A percentile compares a stretch with the other conserved stretches of the same genome.
These are phyloP conservation scores for Mycena alexandri DNA, from an alignment of 768 basidiomycete species.

Conservation along the genomic window DNA sequence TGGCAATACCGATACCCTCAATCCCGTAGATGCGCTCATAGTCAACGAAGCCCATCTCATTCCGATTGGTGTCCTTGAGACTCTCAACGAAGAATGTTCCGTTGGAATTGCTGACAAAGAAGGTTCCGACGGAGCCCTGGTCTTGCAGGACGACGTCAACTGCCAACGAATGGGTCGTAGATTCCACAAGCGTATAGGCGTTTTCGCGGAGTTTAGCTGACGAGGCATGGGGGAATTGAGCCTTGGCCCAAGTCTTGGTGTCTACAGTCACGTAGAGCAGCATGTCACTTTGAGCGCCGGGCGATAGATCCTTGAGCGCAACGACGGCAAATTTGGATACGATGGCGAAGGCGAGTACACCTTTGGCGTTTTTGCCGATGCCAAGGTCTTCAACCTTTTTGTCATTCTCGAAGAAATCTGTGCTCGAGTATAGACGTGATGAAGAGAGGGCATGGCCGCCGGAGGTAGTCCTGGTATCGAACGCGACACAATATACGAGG, in stretches of 20 bases:
- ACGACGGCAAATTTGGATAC: slow-evolving; percentile 94
- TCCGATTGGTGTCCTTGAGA: slow-evolving; percentile 93
- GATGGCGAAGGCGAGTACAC: slow-evolving; percentile 93
- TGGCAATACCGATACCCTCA: slow-evolving; percentile 93
- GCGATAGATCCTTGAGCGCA: slow-evolving; percentile 79
- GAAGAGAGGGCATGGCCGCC: slow-evolving; percentile 67
- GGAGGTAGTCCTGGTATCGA: slow-evolving; percentile 67
- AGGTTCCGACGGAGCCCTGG: slow-evolving; percentile 78
- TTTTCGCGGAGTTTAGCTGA: slow-evolving; percentile 86
- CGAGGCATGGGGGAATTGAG: slow-evolving; percentile 92
- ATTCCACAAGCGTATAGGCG: slow-evolving; percentile 96
- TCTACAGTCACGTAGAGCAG: slow-evolving; percentile 89
- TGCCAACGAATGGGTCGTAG: slow-evolving; percentile 91
- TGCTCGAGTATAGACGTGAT: slow-evolving; percentile 83
- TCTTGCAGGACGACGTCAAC: slow-evolving; percentile 92
- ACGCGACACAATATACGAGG: slow-evolving; percentile 92
- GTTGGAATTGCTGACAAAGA: slow-evolving; percentile 96
- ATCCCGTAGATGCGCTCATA: slow-evolving; percentile 90
- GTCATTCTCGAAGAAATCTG: slow-evolving; percentile 83
- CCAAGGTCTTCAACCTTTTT: slow-evolving; percentile 86
- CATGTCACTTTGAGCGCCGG: slow-evolving; percentile 76
- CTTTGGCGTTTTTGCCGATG: slow-evolving; percentile 85
- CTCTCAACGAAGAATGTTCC: slow-evolving; percentile 96
- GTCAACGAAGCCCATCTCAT: slow-evolving; percentile 90
- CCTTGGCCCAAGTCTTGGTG: slow-evolving; percentile 86